phyloP scores from a whole-genome alignment of 2,329 filamentous ascomycete genomes.

The Biscogniauxia mediterranea region DNA sequence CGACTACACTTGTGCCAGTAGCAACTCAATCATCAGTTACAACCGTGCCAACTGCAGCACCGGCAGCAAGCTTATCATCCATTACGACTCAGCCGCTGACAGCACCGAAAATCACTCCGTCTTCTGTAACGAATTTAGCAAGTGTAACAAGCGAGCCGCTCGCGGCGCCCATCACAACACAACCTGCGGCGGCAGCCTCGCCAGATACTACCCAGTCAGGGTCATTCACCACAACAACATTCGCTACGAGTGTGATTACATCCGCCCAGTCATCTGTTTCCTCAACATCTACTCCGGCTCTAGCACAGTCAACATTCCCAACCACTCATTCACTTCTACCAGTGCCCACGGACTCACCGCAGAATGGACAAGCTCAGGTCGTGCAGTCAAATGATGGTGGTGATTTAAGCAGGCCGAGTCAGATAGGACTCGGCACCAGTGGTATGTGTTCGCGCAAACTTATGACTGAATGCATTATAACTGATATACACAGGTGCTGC shows the following conservation, averaged over 20 bases:
- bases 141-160: no score
- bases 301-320: neutral
- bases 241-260: neutral
- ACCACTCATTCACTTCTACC: neutral
- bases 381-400: neutral
- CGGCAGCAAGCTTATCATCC: no score
- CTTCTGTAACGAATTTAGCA: no score
- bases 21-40: neutral
- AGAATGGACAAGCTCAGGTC: neutral
- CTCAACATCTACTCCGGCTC: neutral
- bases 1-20: neutral
- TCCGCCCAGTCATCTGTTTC: neutral
- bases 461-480: neutral
- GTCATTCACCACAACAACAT: neutral
- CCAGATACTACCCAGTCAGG: neutral
- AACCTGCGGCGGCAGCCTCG: neutral
- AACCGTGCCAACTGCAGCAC: neutral
- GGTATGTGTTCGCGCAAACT: neutral
- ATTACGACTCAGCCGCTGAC: no score
- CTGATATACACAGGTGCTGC: conserved; percentile 6
- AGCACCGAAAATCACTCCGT: no score
- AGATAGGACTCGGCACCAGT: neutral
- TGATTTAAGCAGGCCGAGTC: neutral
- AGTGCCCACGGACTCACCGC: neutral
- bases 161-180: no score